phyloP scores from a whole-genome alignment of 495 filamentous ascomycete species.

The Penicillium pancosmium region DNA sequence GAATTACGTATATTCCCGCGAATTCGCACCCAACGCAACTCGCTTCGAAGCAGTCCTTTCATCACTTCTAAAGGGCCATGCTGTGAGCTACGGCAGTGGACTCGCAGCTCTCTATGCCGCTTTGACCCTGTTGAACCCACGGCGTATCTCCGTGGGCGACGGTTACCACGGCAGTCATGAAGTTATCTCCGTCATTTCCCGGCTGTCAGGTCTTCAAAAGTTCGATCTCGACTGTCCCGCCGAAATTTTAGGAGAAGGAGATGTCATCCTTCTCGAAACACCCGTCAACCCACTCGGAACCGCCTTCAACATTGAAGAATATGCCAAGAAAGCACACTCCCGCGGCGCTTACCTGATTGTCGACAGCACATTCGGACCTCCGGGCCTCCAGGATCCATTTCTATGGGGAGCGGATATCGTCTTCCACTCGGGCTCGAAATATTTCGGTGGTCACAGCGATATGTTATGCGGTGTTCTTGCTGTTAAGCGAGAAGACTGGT shows the following conservation, averaged over 20 bases:
- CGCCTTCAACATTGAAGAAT: conserved; percentile 65
- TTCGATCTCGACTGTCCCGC: conserved; percentile 60
- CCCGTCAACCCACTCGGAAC: conserved; percentile 83
- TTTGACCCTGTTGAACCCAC: conserved; percentile 71
- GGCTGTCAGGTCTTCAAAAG: conserved; percentile 65
- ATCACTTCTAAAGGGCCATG: conserved; percentile 63
- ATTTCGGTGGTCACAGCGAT: conserved; percentile 88
- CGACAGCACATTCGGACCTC: conserved; percentile 86
- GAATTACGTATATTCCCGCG: conserved; percentile 70
- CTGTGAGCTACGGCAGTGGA: conserved; percentile 75
- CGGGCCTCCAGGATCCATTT: conserved; percentile 85
- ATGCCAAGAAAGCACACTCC: conserved; percentile 66
- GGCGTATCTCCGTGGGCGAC: conserved; percentile 69
- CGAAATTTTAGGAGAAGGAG: conserved; percentile 61
- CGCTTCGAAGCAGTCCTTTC: conserved; percentile 79
- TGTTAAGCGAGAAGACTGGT: conserved; percentile 56
- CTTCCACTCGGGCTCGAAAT: conserved; percentile 89
- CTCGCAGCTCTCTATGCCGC: conserved; percentile 81
- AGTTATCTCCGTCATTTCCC: conserved; percentile 65
- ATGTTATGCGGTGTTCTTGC: conserved; percentile 81
- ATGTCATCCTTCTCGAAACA: conserved; percentile 85
- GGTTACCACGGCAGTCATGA: conserved; percentile 91
- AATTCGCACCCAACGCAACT: conserved; percentile 69
- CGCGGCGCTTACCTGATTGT: conserved; percentile 73
- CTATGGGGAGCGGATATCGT: conserved; percentile 72